A percentile compares a stretch with the other conserved stretches of the same genome.
Evolutionary conservation across 169 alveolate species (phyloP).

Genomic region (Plasmodium vivax): DNA sequence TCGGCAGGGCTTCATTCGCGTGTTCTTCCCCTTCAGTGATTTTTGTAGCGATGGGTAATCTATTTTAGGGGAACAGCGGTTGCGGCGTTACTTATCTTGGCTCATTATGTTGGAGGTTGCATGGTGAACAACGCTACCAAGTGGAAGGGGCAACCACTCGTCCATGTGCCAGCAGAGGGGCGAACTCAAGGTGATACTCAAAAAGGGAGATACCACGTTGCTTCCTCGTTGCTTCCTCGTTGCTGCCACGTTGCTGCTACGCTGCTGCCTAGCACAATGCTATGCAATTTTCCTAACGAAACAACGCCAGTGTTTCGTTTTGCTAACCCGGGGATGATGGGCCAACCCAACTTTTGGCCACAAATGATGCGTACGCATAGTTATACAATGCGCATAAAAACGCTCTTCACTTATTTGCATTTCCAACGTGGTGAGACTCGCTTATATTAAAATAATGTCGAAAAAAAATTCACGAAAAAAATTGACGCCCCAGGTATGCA

Average conservation of each 20-base stretch:
- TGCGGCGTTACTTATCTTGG: background rate
- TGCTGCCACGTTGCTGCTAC: background rate
- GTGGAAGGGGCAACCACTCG: background rate
- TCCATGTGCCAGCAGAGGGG: background rate
- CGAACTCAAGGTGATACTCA: background rate
- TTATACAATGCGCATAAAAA: background rate
- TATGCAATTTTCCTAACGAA: background rate
- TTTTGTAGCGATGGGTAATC: background rate
- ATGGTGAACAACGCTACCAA: background rate
- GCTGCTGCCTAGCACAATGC: background rate
- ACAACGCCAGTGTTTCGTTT: background rate
- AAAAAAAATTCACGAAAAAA: background rate
- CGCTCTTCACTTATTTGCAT: background rate
- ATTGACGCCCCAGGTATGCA: background rate
- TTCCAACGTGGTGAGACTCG: background rate
- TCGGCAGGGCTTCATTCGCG: background rate
- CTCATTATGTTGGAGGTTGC: background rate
- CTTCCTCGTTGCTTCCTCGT: background rate
- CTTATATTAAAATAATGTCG: background rate
- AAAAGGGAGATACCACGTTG: background rate
- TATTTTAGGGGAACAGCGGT: background rate
- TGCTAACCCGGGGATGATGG: background rate
- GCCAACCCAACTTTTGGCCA: background rate
- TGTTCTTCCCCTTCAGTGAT: background rate
- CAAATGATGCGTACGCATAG: background rate